Evolutionary conservation across 371 early-diverging fungal species (phyloP), one percentile per base, ranked within the genome.

Genomic region (Choanephora cucurbitarum): DNA sequence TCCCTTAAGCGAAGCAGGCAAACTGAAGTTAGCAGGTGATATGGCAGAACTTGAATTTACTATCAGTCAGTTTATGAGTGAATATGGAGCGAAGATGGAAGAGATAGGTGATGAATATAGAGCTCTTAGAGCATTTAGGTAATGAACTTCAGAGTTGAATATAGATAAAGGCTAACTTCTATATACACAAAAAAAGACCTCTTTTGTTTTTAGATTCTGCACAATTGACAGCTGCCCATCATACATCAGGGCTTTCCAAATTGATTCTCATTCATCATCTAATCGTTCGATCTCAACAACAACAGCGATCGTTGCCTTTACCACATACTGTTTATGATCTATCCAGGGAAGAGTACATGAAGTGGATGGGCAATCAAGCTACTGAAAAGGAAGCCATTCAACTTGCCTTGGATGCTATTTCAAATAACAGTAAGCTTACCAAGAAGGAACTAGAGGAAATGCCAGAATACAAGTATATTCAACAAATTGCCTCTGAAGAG

Each of bases 21-120:
- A 87, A 64, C 64, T 87, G 40, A 77, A 81, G 47, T 60, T 89
- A 24, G 81, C 86, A 41, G 71, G 76, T 18, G 89, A 89, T 58
- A 80, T 89, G 81, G 82, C 86, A n/a, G 87, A 87, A 57, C 60
- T 89, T 19, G 89, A 89, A 55, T 87, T 83, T 62, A 75, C 72
- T 1, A 57, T 86, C 14, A 83, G 70, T 54, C 84, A 84, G 53
- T 72, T 86, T 42, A 23, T 70, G 40, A 75, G 71, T 37, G 77
- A 77, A 42, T 71, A 72, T 67, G 81, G 82, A 8, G 63, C 79
- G 52, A 79, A 73, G 41, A 66, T 84, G 17, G 83, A 83, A 23
- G 81, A 82, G 44, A 45, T 80, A 43, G 84, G 79, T 10, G 72
- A 81, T 15, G 67, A 72, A 23, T 85, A 85, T 52, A 77, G 72